phyloP scores from a whole-genome alignment of 306 rosid species.

The Canavalia ensiformis region DNA sequence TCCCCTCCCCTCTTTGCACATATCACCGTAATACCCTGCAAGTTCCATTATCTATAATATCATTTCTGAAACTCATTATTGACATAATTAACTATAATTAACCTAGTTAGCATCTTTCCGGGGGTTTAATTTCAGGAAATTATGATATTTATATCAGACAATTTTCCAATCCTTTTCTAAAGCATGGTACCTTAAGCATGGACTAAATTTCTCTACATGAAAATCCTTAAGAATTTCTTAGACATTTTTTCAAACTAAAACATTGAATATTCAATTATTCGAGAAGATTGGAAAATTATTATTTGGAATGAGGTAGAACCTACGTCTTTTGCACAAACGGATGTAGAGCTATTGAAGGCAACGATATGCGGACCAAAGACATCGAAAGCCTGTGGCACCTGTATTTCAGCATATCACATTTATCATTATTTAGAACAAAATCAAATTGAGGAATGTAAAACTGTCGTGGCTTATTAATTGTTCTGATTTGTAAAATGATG shows the following conservation, averaged over 20 bases:
- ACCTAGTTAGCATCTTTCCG: neutral
- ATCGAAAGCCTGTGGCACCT: slow-evolving; percentile 83
- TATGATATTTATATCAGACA: neutral
- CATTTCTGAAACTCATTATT: slow-evolving; percentile 20
- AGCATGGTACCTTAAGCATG: no score
- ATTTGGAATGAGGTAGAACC: slow-evolving; percentile 41
- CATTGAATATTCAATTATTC: neutral
- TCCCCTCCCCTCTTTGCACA: slow-evolving; percentile 84
- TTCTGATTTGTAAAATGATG: slow-evolving; percentile 28
- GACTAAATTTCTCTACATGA: neutral
- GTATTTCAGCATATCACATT: slow-evolving; percentile 38
- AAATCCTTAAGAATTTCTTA: neutral
- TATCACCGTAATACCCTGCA: slow-evolving; percentile 86
- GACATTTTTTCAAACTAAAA: neutral
- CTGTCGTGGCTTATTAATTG: neutral
- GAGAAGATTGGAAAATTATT: neutral
- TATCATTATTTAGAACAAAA: slow-evolving; percentile 31
- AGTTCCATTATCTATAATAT: slow-evolving; percentile 13
- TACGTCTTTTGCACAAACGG: slow-evolving; percentile 77
- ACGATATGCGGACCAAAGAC: slow-evolving; percentile 68
- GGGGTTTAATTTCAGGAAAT: neutral
- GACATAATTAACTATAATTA: neutral
- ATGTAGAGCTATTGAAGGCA: slow-evolving; percentile 61
- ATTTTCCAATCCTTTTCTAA: neutral
- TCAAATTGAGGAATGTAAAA: slow-evolving; percentile 18